Conservation (phyloP, 2,329 filamentous ascomycete genomes). For the Alternaria ventricosa region DNA sequence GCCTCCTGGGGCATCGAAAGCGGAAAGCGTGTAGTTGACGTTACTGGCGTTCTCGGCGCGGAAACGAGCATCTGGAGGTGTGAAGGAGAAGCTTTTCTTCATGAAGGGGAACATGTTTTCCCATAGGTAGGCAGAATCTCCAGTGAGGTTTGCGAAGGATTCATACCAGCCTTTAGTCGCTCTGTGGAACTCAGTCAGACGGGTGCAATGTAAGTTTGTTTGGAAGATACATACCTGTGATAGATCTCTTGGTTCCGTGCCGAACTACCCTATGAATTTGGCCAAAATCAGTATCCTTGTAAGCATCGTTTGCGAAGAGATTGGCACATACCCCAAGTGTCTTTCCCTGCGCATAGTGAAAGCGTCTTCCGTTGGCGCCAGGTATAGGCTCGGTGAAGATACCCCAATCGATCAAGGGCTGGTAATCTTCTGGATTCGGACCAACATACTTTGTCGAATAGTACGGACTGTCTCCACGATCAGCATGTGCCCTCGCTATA, state of each 20-base stretch:
- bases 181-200: neutral
- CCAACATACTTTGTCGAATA: conserved; percentile 18
- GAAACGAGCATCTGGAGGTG: conserved; percentile 21
- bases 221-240: conserved; percentile 12
- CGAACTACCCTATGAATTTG: conserved; percentile 13
- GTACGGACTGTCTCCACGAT: conserved; percentile 8
- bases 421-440: conserved; percentile 20
- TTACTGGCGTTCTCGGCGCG: conserved; percentile 6
- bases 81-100: conserved; percentile 37
- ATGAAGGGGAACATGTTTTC: conserved; percentile 34
- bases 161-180: conserved; percentile 16
- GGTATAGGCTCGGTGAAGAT: conserved; percentile 31
- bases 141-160: conserved; percentile 23
- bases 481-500: neutral
- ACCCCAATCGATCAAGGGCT: conserved; percentile 39
- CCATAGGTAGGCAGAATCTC: conserved; percentile 33
- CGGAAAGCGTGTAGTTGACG: conserved; percentile 12
- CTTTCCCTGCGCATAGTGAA: conserved; percentile 38
- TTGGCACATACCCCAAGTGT: conserved; percentile 24
- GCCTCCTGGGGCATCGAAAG: conserved; percentile 7
- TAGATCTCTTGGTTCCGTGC: conserved; percentile 36
- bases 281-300: neutral
- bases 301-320: neutral
- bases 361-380: conserved; percentile 11
- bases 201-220: neutral